Evolutionary conservation across 2,329 filamentous ascomycete species (phyloP).

Genomic region (Neonectria punicea): DNA sequence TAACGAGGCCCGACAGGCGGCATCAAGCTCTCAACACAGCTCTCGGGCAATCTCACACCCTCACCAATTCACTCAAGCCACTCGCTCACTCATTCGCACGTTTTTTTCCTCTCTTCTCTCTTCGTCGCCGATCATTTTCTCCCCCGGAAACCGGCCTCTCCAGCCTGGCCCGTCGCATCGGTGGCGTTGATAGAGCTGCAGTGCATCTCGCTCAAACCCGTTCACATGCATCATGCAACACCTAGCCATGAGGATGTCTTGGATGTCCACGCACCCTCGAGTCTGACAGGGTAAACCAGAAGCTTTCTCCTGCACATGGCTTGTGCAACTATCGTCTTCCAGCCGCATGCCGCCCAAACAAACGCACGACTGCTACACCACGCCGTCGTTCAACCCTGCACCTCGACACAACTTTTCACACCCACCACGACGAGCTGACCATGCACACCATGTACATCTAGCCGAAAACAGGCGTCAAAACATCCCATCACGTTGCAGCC

Average conservation of each 20-base stretch:
- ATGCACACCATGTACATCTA: constrained; percentile 31
- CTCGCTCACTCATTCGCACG: background rate
- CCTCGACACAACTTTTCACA: constrained; percentile 16
- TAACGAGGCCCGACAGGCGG: background rate
- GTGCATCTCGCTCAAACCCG: constrained; percentile 28
- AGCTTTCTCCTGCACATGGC: constrained; percentile 12
- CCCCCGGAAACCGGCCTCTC: constrained; percentile 11
- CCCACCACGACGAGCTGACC: constrained; percentile 27
- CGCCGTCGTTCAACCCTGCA: constrained; percentile 29
- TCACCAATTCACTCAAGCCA: constrained; percentile 1
- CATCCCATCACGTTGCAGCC: constrained; percentile 35
- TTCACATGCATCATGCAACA: constrained; percentile 30
- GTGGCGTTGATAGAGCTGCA: constrained; percentile 17
- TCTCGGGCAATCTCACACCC: background rate
- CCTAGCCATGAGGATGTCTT: background rate
- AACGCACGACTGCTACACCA: constrained; percentile 19
- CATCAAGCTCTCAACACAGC: background rate
- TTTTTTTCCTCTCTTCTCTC: constrained; percentile 1
- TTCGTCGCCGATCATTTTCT: constrained; percentile 15
- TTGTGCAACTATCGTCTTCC: constrained; percentile 19
- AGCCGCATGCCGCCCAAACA: background rate
- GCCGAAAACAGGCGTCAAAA: constrained; percentile 27
- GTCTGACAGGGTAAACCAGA: background rate
- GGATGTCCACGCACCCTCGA: constrained; percentile 1
- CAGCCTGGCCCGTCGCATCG: constrained; percentile 17